Conservation (phyloP, 805 yeast genomes). For the Saturnispora hagleri region DNA sequence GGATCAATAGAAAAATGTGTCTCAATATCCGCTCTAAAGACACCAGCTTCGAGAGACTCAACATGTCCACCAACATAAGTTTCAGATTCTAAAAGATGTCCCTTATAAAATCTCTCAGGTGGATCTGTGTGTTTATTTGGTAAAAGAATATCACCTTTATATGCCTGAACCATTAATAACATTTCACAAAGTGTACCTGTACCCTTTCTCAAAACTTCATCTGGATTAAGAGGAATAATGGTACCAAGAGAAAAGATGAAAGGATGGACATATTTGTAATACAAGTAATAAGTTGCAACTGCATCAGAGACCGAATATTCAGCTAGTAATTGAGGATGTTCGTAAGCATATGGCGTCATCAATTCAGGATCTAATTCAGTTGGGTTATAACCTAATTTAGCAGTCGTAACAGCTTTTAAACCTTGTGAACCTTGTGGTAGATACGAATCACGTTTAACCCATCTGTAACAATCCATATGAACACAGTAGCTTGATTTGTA, state of each 20-base stretch:
- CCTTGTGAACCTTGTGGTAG: conserved; percentile 99
- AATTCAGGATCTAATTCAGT: conserved; percentile 94
- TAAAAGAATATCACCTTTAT: conserved; percentile 59
- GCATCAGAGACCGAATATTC: conserved; percentile 99
- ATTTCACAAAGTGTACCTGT: conserved; percentile 98
- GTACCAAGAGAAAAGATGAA: conserved; percentile 93
- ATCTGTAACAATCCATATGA: conserved; percentile 94
- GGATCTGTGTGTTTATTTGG: conserved; percentile 96
- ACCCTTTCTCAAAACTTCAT: conserved; percentile 91
- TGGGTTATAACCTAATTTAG: conserved; percentile 92
- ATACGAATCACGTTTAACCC: conserved; percentile 98
- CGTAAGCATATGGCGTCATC: conserved; percentile 96
- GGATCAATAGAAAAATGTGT: conserved; percentile 73
- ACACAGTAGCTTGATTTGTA: conserved; percentile 87
- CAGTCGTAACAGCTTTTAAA: conserved; percentile 93
- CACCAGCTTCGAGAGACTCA: conserved; percentile 96
- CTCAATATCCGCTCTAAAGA: conserved; percentile 80
- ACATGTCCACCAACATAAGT: conserved; percentile 99
- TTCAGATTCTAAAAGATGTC: conserved; percentile 88
- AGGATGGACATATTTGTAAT: conserved; percentile 95
- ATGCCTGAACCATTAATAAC: conserved; percentile 95
- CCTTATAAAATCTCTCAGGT: conserved; percentile 87
- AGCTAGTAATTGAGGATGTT: conserved; percentile 82
- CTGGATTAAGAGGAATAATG: conserved; percentile 92
- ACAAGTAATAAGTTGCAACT: conserved; percentile 92